Conservation (phyloP, 2,329 filamentous ascomycete species). For the Esteya vermicola region DNA sequence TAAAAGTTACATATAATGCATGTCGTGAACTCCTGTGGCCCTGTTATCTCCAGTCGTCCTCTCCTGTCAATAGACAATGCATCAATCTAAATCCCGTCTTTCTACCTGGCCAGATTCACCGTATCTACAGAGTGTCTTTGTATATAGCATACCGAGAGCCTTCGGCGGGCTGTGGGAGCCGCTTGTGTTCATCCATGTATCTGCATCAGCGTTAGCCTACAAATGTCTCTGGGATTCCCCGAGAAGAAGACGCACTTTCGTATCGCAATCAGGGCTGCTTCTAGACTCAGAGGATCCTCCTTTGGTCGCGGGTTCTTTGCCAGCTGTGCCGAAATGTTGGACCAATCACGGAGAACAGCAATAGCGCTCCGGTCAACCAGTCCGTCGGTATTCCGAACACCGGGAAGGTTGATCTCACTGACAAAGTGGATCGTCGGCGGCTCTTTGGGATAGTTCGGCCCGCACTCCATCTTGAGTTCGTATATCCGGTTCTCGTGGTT, state of each 20-base stretch:
- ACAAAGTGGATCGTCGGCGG: conserved; percentile 87
- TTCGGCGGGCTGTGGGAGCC: conserved; percentile 85
- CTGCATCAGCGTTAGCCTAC: conserved; percentile 28
- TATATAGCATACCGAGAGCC: conserved; percentile 39
- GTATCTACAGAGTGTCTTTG: no score
- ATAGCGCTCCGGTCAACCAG: conserved; percentile 74
- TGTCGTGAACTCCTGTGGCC: no score
- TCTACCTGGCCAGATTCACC: no score
- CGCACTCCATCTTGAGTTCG: conserved; percentile 93
- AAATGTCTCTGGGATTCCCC: background rate
- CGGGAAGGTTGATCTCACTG: conserved; percentile 91
- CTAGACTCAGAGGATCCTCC: conserved; percentile 20
- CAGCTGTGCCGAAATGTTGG: conserved; percentile 79
- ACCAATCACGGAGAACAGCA: conserved; percentile 80
- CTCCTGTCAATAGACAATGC: no score
- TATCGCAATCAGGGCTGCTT: conserved; percentile 21
- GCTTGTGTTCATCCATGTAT: conserved; percentile 95
- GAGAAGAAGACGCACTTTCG: conserved; percentile 12
- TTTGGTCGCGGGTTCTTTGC: conserved; percentile 17
- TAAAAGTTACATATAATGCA: no score
- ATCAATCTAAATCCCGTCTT: no score
- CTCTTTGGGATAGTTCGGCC: conserved; percentile 71
- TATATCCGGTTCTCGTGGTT: conserved; percentile 96
- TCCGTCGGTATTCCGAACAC: conserved; percentile 69
- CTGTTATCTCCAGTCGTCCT: no score